These are phyloP conservation scores for Mucor racemosus DNA, from an alignment of 371 early-diverging fungal species.

Conservation along the genomic window DNA sequence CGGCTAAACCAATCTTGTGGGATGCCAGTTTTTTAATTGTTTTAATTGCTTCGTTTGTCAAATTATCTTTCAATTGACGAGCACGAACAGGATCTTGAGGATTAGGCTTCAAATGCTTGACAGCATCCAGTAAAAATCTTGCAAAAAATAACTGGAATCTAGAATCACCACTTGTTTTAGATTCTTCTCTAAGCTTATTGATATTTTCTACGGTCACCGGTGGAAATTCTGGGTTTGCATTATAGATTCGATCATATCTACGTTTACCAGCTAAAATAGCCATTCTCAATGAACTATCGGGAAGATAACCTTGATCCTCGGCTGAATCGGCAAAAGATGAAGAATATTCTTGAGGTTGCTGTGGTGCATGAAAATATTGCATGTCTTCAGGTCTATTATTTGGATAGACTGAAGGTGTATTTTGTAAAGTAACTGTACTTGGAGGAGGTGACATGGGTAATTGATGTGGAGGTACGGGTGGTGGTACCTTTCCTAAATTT, in stretches of 20 bases:
- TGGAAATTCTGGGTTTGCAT: constrained; percentile 24
- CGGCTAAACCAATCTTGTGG: constrained; percentile 66
- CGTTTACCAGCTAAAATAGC: constrained; percentile 17
- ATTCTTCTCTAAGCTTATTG: constrained; percentile 73
- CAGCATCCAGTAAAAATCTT: constrained; percentile 62
- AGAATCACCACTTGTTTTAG: constrained; percentile 71
- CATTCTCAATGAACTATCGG: constrained; percentile 23
- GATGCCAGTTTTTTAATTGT: constrained; percentile 71
- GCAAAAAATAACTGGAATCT: constrained; percentile 78
- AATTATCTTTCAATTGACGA: constrained; percentile 66
- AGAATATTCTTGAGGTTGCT: not conserved
- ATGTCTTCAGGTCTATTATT: constrained; percentile 13
- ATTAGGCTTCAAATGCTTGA: constrained; percentile 47
- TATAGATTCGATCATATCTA: constrained; percentile 17
- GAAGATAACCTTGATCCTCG: constrained; percentile 23
- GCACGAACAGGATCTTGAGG: constrained; percentile 65
- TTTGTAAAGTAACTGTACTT: not conserved
- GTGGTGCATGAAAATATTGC: constrained; percentile 7
- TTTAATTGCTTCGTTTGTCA: constrained; percentile 69
- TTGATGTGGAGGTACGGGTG: not conserved
- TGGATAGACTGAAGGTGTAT: not conserved
- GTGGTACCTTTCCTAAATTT: not conserved
- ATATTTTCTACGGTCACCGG: constrained; percentile 63
- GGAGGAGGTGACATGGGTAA: constrained; percentile 9
- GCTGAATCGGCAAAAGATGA: constrained; percentile 1